These are phyloP conservation scores for Lepiota brunneoincarnata DNA, from an alignment of 768 basidiomycete genomes.

Conservation along the genomic window DNA sequence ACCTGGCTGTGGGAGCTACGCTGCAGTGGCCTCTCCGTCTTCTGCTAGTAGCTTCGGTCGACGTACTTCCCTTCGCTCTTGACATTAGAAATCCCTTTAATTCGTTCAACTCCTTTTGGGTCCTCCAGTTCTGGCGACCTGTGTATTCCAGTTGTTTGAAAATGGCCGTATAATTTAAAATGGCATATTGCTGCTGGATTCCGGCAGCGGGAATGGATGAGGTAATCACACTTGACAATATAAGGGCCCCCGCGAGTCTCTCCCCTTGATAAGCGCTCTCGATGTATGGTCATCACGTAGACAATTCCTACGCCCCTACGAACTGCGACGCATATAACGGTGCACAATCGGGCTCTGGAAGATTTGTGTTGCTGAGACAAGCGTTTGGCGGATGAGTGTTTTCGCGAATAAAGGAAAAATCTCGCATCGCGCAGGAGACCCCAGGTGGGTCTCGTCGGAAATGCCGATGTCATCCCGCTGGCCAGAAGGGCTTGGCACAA, in stretches of 20 bases:
- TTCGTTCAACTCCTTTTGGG: conserved; percentile 66
- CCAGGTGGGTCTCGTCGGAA: no score
- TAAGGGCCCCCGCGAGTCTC: not conserved
- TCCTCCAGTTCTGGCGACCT: conserved; percentile 52
- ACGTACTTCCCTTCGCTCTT: not conserved
- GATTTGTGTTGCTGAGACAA: no score
- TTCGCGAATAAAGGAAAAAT: no score
- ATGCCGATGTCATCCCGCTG: no score
- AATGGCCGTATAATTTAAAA: conserved; percentile 31
- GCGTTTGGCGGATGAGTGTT: no score
- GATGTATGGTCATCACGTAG: no score
- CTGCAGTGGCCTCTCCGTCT: conserved; percentile 66
- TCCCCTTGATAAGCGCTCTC: not conserved
- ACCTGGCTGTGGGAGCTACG: no score
- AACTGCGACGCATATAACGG: no score
- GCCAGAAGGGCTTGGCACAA: no score
- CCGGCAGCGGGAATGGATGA: not conserved
- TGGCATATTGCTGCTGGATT: not conserved
- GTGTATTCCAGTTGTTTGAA: conserved; percentile 56
- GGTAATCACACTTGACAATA: not conserved
- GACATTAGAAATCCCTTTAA: conserved; percentile 56
- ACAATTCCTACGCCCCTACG: no score
- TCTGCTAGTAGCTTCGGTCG: conserved; percentile 28
- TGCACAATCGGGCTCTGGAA: no score
- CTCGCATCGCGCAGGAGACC: no score